A percentile compares a stretch with the other conserved stretches of the same genome.
phyloP scores from a whole-genome alignment of 2,329 filamentous ascomycete genomes.

The Madurella fahalii region DNA sequence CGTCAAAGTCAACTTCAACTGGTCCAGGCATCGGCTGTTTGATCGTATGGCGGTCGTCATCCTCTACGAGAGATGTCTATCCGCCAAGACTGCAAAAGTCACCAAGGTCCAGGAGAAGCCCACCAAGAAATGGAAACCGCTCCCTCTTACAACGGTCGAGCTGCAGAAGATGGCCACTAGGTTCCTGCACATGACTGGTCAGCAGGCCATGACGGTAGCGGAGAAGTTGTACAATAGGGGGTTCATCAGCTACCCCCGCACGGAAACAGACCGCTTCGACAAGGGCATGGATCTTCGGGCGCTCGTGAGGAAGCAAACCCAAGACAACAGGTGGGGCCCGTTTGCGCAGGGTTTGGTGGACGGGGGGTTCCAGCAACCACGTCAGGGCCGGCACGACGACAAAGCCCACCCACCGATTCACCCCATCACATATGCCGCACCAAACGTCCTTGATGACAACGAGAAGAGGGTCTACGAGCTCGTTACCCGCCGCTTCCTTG shows the following conservation, averaged over 20 bases:
- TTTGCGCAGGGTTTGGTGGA: conserved; percentile 73
- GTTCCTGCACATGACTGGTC: conserved; percentile 85
- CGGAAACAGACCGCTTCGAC: conserved; percentile 95
- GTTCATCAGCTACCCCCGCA: conserved; percentile 96
- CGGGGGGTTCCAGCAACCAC: conserved; percentile 75
- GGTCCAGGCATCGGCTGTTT: conserved; percentile 79
- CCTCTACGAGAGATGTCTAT: conserved; percentile 80
- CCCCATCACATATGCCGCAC: conserved; percentile 78
- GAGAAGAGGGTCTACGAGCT: conserved; percentile 88
- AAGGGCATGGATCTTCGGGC: conserved; percentile 77
- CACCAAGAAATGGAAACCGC: conserved; percentile 87
- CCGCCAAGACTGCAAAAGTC: conserved; percentile 72
- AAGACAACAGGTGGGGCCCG: conserved; percentile 70
- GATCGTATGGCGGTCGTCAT: conserved; percentile 78
- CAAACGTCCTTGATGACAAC: conserved; percentile 57
- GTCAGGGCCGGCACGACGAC: conserved; percentile 84
- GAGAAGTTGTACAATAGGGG: conserved; percentile 89
- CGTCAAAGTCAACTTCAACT: conserved; percentile 78
- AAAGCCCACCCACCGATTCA: conserved; percentile 97
- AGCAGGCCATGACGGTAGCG: conserved; percentile 82
- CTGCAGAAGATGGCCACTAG: conserved; percentile 91
- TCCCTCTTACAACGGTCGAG: conserved; percentile 93
- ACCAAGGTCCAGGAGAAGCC: conserved; percentile 85
- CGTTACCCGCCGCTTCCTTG: conserved; percentile 83
- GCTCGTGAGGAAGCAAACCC: conserved; percentile 78